A percentile compares a stretch with the other conserved stretches of the same genome.
phyloP scores from a whole-genome alignment of 345 rosid genomes.

The Euphorbia peplus region DNA sequence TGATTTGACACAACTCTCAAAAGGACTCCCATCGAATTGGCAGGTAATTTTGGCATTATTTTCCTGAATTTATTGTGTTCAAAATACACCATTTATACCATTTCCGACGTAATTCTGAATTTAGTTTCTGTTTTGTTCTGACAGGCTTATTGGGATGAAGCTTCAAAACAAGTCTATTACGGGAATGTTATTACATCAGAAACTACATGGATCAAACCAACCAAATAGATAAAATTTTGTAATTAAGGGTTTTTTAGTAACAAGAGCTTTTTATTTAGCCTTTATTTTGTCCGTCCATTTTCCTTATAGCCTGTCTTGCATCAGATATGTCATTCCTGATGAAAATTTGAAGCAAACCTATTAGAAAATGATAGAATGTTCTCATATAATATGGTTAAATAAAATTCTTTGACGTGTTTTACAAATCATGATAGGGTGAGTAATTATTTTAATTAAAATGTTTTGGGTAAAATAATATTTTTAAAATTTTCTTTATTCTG shows the following conservation, averaged over 20 bases:
- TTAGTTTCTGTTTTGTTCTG: not conserved
- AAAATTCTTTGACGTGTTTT: too few species aligned
- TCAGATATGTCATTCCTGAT: not conserved
- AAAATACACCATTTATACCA: too few species aligned
- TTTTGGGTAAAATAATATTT: too few species aligned
- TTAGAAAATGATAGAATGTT: too few species aligned
- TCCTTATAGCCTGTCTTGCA: not conserved
- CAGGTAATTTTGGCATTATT: too few species aligned
- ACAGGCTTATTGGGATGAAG: conserved; percentile 62
- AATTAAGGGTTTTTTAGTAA: too few species aligned
- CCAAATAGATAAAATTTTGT: conserved; percentile 16
- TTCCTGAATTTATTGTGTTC: not conserved
- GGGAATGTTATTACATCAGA: conserved; percentile 54
- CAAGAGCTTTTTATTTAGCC: not conserved
- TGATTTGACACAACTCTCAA: conserved; percentile 50
- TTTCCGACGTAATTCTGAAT: not conserved
- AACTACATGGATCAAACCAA: conserved; percentile 63
- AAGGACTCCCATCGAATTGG: conserved; percentile 77
- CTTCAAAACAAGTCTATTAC: conserved; percentile 56
- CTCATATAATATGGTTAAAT: too few species aligned
- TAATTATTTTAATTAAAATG: too few species aligned
- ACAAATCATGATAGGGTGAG: too few species aligned
- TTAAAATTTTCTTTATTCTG: too few species aligned
- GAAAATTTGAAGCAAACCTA: too few species aligned
- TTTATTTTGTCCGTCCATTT: not conserved